These are phyloP conservation scores for Fusarium multiceps DNA, from an alignment of 2,329 filamentous ascomycete species.

Conservation along the genomic window DNA sequence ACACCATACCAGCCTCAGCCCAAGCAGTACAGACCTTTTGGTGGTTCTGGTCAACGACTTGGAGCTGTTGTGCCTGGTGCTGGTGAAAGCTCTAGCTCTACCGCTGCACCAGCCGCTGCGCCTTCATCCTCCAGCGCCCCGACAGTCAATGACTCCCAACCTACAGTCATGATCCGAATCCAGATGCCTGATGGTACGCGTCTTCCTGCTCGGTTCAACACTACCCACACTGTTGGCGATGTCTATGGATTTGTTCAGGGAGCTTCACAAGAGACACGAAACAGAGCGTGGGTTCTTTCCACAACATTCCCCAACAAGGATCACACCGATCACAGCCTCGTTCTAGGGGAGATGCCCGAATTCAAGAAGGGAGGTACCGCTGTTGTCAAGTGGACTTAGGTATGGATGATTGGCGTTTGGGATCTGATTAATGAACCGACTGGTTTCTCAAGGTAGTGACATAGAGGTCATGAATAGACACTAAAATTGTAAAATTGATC, in stretches of 20 bases:
- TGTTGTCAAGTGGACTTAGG: slow-evolving; percentile 68
- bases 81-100: slow-evolving; percentile 28
- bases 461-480: slow-evolving; percentile 29
- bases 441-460: slow-evolving; percentile 10
- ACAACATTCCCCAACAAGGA: slow-evolving; percentile 89
- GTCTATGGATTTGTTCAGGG: slow-evolving; percentile 79
- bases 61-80: slow-evolving; percentile 80
- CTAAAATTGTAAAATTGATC: slow-evolving; percentile 6
- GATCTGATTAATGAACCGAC: slow-evolving; percentile 18
- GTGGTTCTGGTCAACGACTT: slow-evolving; percentile 76
- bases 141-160: slow-evolving; percentile 71
- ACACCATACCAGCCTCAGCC: slow-evolving; percentile 76
- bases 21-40: slow-evolving; percentile 80
- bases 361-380: slow-evolving; percentile 75
- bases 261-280: slow-evolving; percentile 67
- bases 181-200: slow-evolving; percentile 82
- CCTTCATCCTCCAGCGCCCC: slow-evolving; percentile 52
- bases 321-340: slow-evolving; percentile 72
- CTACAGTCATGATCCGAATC: slow-evolving; percentile 77
- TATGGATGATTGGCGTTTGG: slow-evolving; percentile 36
- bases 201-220: slow-evolving; percentile 84
- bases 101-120: slow-evolving; percentile 43
- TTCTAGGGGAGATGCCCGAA: slow-evolving; percentile 70
- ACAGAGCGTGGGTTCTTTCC: slow-evolving; percentile 77
- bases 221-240: slow-evolving; percentile 79